Evolutionary conservation across 169 alveolate species (phyloP).

Genomic region (Theileria annulata): DNA sequence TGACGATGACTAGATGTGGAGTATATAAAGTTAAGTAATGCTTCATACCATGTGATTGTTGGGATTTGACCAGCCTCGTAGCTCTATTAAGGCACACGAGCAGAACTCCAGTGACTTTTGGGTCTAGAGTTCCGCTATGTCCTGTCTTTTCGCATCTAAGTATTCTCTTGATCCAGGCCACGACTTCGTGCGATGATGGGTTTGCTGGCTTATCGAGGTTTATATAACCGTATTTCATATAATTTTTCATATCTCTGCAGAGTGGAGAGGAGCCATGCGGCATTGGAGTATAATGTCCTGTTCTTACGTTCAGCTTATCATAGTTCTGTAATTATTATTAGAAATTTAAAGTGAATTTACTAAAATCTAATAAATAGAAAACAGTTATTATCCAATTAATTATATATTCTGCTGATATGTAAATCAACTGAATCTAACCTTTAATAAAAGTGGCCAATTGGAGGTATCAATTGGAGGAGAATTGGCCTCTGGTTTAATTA

Average conservation of each 20-base stretch:
- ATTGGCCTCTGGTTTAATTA: constrained; percentile 60
- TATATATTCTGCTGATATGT: neutral
- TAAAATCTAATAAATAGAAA: neutral
- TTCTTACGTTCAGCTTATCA: constrained; percentile 93
- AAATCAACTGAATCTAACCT: constrained; percentile 60
- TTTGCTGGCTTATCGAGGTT: constrained; percentile 99
- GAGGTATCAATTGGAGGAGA: constrained; percentile 91
- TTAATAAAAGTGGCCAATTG: constrained; percentile 93
- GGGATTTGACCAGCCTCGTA: constrained; percentile 98
- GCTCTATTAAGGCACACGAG: constrained; percentile 98
- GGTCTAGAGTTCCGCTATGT: constrained; percentile 99
- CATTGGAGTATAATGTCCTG: constrained; percentile 99
- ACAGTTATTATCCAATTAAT: neutral
- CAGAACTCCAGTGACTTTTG: constrained; percentile 99
- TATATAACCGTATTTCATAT: constrained; percentile 95
- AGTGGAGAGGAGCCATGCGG: constrained; percentile 99
- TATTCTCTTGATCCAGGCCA: constrained; percentile 99
- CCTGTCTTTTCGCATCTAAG: constrained; percentile 99
- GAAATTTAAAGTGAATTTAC: neutral
- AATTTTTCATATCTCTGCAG: constrained; percentile 92
- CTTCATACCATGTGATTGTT: constrained; percentile 94
- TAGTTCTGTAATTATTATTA: constrained; percentile 82
- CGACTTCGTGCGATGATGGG: constrained; percentile 99
- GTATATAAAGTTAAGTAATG: neutral
- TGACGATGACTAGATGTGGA: neutral